Evolutionary conservation across 2,329 filamentous ascomycete species (phyloP), one percentile per base, ranked within the genome.

Genomic region (Fusarium sp.): DNA sequence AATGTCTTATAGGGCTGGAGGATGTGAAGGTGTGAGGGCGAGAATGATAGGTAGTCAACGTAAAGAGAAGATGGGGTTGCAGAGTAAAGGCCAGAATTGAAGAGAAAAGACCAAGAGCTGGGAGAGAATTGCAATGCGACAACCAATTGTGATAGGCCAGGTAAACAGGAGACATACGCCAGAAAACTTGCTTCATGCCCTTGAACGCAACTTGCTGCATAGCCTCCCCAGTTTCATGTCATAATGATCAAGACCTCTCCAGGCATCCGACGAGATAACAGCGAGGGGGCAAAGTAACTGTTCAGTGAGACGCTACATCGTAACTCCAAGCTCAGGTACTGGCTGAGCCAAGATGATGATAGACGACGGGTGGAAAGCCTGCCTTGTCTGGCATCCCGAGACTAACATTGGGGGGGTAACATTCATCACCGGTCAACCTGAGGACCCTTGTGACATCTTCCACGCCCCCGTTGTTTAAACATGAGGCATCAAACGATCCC

Each of bases 361-460:
- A 39, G 32, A 54, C 34, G 30, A 16, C 27, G 41, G 25, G 34
- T 45, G 43, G 25, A 41, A 43, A 64, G 23, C 18, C 70, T 68
- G n/a, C 68, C 56, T 25, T 34, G 57, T 39, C 20, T 54, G 68
- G 68, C 63, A 74, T 62, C 62, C 72, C 58, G 66, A 67, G 72
- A 69, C 25, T 62, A 43, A 39, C n/a, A 52, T 30, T 50, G 10
- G 41, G 43, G 43, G 32, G 64, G 32, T 70, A 41, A 35, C 59
- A 64, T 67, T 32, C 23, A 27, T 37, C 30, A 45, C 27, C 48
- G 52, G 59, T 73, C 32, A 43, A 64, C 30, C 41, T 43, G 48
- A 57, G 27, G 50, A 64, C 41, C 62, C 62, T 57, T 56, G 57
- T n/a, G 25, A 27, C 67, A 48, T 52, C 70, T 16, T 67, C 27